Conservation (phyloP, 306 rosid genomes). For the Luffa aegyptiaca region DNA sequence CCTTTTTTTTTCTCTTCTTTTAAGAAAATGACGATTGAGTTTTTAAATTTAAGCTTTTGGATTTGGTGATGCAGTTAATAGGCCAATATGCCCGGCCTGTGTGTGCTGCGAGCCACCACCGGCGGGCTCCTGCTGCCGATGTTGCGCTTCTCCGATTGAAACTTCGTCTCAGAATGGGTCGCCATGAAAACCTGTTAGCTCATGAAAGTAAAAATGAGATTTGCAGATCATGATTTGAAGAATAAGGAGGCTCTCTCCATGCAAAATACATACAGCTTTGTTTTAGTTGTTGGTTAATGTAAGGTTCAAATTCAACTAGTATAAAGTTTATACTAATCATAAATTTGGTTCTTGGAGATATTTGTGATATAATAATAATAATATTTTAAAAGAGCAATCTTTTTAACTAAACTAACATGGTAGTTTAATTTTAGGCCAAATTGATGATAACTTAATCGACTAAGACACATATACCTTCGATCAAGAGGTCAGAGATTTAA, state of each 20-base stretch:
- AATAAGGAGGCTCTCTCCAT: background rate
- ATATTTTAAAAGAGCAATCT: too few species aligned
- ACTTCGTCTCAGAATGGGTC: conserved; percentile 11
- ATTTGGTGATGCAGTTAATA: conserved; percentile 3
- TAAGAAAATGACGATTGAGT: too few species aligned
- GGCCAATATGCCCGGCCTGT: conserved; percentile 31
- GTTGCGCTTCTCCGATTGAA: conserved; percentile 30
- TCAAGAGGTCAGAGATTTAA: too few species aligned
- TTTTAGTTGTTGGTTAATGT: background rate
- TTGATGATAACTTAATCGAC: too few species aligned
- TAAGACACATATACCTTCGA: too few species aligned
- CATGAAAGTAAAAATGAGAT: background rate
- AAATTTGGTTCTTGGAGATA: too few species aligned
- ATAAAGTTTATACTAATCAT: too few species aligned
- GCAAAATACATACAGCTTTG: background rate
- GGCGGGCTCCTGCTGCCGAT: conserved; percentile 31
- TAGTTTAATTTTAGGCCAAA: too few species aligned
- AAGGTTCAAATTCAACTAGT: too few species aligned
- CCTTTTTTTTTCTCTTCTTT: background rate
- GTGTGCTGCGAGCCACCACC: conserved; percentile 36
- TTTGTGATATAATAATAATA: too few species aligned
- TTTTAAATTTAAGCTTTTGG: background rate
- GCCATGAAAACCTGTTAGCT: conserved; percentile 5
- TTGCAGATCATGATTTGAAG: background rate
- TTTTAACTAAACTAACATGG: too few species aligned